Evolutionary conservation across 345 rosid genomes (phyloP).

Genomic region (Luvunga scandens): DNA sequence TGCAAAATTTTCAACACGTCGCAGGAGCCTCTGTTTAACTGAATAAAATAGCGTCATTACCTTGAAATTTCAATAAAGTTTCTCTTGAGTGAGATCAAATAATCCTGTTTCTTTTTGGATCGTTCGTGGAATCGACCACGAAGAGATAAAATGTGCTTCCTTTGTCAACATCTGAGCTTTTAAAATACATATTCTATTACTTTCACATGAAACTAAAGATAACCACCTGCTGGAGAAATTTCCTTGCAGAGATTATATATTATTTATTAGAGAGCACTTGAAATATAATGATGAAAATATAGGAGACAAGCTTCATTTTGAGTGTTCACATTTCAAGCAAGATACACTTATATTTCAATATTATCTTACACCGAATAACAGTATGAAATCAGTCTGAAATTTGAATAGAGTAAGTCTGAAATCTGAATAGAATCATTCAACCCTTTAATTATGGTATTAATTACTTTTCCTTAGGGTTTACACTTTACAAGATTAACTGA

Average conservation of each 20-base stretch:
- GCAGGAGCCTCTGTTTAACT: background rate
- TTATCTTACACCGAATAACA: background rate
- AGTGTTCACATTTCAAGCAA: background rate
- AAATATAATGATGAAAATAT: background rate
- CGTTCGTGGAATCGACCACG: background rate
- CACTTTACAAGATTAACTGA: background rate
- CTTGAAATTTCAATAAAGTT: background rate
- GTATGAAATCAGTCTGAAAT: background rate
- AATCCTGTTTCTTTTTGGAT: background rate
- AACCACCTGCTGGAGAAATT: background rate
- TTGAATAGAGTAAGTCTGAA: background rate
- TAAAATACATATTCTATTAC: background rate
- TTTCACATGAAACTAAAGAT: background rate
- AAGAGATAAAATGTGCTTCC: background rate
- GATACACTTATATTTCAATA: background rate
- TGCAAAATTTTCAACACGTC: background rate
- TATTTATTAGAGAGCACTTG: background rate
- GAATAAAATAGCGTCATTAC: background rate
- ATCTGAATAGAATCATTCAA: background rate
- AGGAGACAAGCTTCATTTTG: background rate
- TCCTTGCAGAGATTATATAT: background rate
- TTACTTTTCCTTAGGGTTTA: background rate
- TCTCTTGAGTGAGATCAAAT: background rate
- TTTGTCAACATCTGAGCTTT: background rate
- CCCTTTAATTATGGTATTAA: background rate